Evolutionary conservation across 768 basidiomycete genomes (phyloP), one percentile per base, ranked within the genome.

Genomic region (Guyanaporus albipodus): DNA sequence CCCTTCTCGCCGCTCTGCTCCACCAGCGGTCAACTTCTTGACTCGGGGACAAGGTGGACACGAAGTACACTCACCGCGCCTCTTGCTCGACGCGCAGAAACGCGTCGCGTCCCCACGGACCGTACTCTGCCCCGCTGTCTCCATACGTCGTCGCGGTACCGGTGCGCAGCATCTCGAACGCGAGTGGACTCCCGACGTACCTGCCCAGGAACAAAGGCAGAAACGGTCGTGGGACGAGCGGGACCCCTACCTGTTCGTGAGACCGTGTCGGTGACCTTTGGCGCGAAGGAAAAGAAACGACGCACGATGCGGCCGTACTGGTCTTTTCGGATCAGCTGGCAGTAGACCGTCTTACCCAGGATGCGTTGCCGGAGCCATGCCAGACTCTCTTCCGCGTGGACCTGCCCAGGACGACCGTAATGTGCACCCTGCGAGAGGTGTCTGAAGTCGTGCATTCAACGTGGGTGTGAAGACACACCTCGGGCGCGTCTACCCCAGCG

Each of bases 401-500:
- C 82, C 59, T 96, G 93, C 0, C 78, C 79, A 9, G 82, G 79
- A 40, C 82, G 79, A 18, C 94, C 94, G 53, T 92, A 95, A 63
- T 96, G 88, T 0, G 83, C 72, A n/a, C 73, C 78, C 89, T 91
- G 27, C 27, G 27, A 28, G 27, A 28, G 27, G 27, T 11, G 27
- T 11, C 27, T 6, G 27, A 11, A 11, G 27, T 28, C 27, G n/a
- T n/a, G n/a, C n/a, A n/a, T n/a, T n/a, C n/a, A n/a, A n/a, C n/a
- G n/a, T n/a, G n/a, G n/a, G n/a, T n/a, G n/a, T n/a, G n/a, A n/a
- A 32, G 42, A 24, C 62, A 24, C 55, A 87, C 91, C 74, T 98
- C 94, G 0, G 94, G 94, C 1, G 94, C 94, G 61, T 98, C 94
- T 5, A 92, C 82, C 0, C 91, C 94, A 12, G 89, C 89, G 23